phyloP scores from a whole-genome alignment of 2,329 filamentous ascomycete species.

The Bipolaris gigantea region DNA sequence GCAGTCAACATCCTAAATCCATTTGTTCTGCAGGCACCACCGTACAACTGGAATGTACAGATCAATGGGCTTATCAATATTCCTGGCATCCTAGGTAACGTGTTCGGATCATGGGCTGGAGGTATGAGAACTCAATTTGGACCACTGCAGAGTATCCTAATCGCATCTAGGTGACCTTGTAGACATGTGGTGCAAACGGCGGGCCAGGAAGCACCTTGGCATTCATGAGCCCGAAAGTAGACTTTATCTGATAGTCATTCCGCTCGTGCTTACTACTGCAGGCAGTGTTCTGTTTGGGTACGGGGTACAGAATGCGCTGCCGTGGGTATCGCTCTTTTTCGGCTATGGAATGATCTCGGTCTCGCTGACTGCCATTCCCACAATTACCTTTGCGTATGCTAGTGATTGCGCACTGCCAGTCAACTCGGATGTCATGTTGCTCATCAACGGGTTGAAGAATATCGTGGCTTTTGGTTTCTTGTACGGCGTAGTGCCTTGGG shows the following conservation, averaged over 20 bases:
- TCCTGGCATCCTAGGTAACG: slow-evolving; percentile 48
- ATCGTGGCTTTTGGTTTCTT: slow-evolving; percentile 54
- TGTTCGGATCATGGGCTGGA: slow-evolving; percentile 48
- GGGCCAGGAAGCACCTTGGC: slow-evolving; percentile 46
- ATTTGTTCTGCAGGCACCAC: slow-evolving; percentile 47
- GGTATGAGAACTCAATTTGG: slow-evolving; percentile 5
- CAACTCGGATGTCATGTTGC: slow-evolving; percentile 43
- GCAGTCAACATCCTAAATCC: slow-evolving; percentile 46
- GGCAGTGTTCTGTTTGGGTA: slow-evolving; percentile 53
- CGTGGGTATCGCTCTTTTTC: slow-evolving; percentile 52
- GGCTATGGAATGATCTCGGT: slow-evolving; percentile 53
- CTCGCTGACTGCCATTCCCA: slow-evolving; percentile 44
- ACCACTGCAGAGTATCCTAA: background rate
- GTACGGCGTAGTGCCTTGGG: slow-evolving; percentile 52
- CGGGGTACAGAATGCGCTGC: slow-evolving; percentile 45
- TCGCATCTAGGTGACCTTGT: slow-evolving; percentile 44
- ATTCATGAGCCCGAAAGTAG: slow-evolving; percentile 53
- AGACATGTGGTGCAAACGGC: slow-evolving; percentile 49
- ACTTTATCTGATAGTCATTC: slow-evolving; percentile 47
- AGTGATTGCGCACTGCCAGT: slow-evolving; percentile 44
- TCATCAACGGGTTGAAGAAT: slow-evolving; percentile 50
- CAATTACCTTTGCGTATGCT: slow-evolving; percentile 51
- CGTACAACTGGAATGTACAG: slow-evolving; percentile 42
- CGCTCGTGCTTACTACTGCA: slow-evolving; percentile 47
- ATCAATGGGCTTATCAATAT: slow-evolving; percentile 48